phyloP scores from a whole-genome alignment of 2,329 filamentous ascomycete species.

The Dendryphion nanum region DNA sequence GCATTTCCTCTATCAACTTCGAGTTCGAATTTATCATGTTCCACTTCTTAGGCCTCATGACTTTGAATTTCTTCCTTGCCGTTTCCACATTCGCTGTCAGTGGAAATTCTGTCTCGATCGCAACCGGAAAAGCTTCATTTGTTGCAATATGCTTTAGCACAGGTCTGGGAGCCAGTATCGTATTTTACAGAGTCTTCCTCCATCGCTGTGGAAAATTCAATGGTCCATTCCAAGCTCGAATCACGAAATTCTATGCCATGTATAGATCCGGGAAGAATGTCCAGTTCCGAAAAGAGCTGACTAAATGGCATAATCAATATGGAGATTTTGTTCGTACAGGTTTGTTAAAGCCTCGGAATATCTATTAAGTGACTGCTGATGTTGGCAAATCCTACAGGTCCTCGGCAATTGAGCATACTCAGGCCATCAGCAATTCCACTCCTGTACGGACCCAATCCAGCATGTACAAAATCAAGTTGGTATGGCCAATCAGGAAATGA shows the following conservation, averaged over 20 bases:
- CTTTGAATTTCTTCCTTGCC: conserved; percentile 9
- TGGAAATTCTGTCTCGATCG: conserved; percentile 3
- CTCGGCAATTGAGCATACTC: conserved; percentile 23
- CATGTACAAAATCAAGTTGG: conserved; percentile 25
- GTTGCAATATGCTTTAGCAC: conserved; percentile 12
- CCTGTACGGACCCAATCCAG: conserved; percentile 21
- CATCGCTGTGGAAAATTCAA: conserved; percentile 24
- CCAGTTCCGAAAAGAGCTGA: conserved; percentile 29
- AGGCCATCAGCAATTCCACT: conserved; percentile 17
- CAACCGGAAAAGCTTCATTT: conserved; percentile 8
- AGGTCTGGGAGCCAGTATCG: conserved; percentile 19
- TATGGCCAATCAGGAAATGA: conserved; percentile 21
- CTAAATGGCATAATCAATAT: conserved; percentile 27
- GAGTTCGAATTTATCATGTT: conserved; percentile 26
- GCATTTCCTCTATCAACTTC: conserved; percentile 17
- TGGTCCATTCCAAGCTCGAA: conserved; percentile 19
- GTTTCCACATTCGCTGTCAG: conserved; percentile 8
- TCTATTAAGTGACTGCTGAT: neutral
- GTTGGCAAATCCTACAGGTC: conserved; percentile 7
- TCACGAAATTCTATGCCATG: conserved; percentile 28
- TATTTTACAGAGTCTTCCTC: conserved; percentile 21
- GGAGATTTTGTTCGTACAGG: conserved; percentile 37
- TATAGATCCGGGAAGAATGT: conserved; percentile 22
- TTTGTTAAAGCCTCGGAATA: conserved; percentile 9
- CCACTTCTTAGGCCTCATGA: conserved; percentile 17